Conservation (phyloP, 371 early-diverging fungal species). For the Quaeritorhiza haematococci region DNA sequence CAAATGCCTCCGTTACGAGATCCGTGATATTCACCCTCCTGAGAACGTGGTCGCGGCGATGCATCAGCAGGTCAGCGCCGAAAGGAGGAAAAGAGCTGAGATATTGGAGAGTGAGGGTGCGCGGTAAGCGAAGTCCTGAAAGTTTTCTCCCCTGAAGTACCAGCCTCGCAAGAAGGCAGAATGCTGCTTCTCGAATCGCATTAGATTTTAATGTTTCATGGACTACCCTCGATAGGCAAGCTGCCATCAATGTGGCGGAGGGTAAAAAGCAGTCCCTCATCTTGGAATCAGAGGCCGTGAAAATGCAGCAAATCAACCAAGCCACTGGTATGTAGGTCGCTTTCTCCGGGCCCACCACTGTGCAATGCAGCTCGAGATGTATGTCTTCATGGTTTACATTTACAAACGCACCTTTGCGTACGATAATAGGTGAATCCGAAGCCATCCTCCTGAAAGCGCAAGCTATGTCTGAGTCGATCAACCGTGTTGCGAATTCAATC, state of each 20-base stretch:
- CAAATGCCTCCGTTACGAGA: conserved; percentile 69
- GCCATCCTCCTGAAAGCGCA: conserved; percentile 80
- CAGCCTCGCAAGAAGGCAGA: not conserved
- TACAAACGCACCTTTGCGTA: not conserved
- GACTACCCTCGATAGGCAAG: conserved; percentile 68
- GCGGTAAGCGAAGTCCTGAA: not conserved
- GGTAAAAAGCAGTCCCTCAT: conserved; percentile 90
- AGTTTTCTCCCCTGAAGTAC: not conserved
- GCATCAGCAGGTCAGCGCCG: conserved; percentile 97
- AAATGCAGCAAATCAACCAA: conserved; percentile 82
- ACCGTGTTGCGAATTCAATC: conserved; percentile 75
- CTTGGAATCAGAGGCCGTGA: conserved; percentile 90
- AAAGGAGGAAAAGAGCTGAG: conserved; percentile 92
- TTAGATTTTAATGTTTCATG: not conserved
- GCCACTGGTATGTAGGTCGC: conserved; percentile 47
- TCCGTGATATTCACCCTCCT: conserved; percentile 93
- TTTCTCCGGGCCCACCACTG: too few species aligned
- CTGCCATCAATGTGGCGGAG: conserved; percentile 96
- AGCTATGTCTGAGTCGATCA: conserved; percentile 81
- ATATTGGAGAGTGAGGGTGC: conserved; percentile 92
- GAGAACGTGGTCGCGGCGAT: conserved; percentile 91
- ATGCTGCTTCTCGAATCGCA: not conserved
- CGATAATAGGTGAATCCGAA: conserved; percentile 68
- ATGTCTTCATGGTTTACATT: not conserved
- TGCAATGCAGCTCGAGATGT: not conserved